Conservation (phyloP, 768 basidiomycete species). For the Collybia nuda region DNA sequence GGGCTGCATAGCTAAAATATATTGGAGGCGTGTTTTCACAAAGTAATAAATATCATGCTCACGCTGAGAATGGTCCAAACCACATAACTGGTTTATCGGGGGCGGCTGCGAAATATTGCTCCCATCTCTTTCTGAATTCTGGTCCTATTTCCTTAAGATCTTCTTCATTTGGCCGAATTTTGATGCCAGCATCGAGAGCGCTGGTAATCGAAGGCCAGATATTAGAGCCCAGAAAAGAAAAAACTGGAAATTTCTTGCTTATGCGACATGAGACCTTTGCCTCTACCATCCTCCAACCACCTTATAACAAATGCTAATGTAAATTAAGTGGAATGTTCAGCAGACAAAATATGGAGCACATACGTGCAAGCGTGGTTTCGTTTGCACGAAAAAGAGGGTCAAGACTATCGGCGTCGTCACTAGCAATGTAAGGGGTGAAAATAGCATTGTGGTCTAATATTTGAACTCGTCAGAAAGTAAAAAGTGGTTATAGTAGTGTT, state of each 20-base stretch:
- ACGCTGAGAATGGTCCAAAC: constrained; percentile 42
- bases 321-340: neutral
- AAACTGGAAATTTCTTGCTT: constrained; percentile 37
- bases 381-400: constrained; percentile 44
- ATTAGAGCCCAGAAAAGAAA: neutral
- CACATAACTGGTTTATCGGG: constrained; percentile 58
- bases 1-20: constrained; percentile 14
- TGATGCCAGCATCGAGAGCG: constrained; percentile 54
- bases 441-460: constrained; percentile 39
- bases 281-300: constrained; percentile 12
- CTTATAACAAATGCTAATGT: constrained; percentile 10
- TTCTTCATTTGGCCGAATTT: constrained; percentile 47
- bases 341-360: constrained; percentile 8
- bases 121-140: constrained; percentile 49
- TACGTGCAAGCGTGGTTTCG: constrained; percentile 38
- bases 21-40: constrained; percentile 8
- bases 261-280: constrained; percentile 39
- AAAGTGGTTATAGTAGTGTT: neutral
- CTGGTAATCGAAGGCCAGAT: constrained; percentile 23
- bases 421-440: constrained; percentile 39
- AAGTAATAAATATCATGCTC: constrained; percentile 12
- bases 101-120: constrained; percentile 43
- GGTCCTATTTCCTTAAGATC: constrained; percentile 54
- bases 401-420: constrained; percentile 46
- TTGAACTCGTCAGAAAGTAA: neutral